phyloP scores from a whole-genome alignment of 139 green algal species.

The Pseudopediastrum boryanum region DNA sequence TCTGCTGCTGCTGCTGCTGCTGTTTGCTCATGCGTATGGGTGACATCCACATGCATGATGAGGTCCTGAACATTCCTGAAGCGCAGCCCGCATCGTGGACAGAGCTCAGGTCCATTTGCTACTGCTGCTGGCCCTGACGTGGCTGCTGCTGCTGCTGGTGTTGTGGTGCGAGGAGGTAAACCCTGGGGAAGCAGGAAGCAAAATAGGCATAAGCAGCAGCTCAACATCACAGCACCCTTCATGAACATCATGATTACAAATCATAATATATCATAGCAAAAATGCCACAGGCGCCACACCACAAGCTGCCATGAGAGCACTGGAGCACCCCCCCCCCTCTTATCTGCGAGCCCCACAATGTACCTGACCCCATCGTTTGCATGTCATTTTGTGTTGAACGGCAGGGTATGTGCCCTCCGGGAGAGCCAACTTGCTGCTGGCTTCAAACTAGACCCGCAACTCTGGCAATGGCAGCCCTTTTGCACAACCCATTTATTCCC shows the following conservation, averaged over 20 bases:
- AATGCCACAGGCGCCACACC: too few relatives aligned
- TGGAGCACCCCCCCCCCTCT: too few relatives aligned
- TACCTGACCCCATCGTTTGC: too few relatives aligned
- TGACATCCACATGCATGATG: conserved; percentile 53
- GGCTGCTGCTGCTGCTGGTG: conserved; percentile 29
- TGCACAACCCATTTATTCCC: background rate
- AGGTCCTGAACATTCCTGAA: conserved; percentile 54
- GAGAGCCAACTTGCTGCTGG: too few relatives aligned
- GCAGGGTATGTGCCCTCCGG: too few relatives aligned
- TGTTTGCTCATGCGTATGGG: conserved; percentile 33
- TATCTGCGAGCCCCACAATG: too few relatives aligned
- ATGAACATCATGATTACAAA: background rate
- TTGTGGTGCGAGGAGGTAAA: background rate
- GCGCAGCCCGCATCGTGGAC: conserved; percentile 49
- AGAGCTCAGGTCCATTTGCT: conserved; percentile 47
- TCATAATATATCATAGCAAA: background rate
- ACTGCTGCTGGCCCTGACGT: conserved; percentile 8
- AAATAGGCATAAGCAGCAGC: background rate
- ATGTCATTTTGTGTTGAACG: too few relatives aligned
- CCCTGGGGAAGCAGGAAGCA: too few relatives aligned
- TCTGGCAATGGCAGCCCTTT: too few relatives aligned
- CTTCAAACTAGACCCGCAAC: too few relatives aligned
- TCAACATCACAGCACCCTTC: background rate
- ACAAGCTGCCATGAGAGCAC: too few relatives aligned
- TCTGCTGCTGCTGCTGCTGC: background rate